These are phyloP conservation scores for Verticillium tricorpus DNA, from an alignment of 2,329 filamentous ascomycete species.

Conservation along the genomic window DNA sequence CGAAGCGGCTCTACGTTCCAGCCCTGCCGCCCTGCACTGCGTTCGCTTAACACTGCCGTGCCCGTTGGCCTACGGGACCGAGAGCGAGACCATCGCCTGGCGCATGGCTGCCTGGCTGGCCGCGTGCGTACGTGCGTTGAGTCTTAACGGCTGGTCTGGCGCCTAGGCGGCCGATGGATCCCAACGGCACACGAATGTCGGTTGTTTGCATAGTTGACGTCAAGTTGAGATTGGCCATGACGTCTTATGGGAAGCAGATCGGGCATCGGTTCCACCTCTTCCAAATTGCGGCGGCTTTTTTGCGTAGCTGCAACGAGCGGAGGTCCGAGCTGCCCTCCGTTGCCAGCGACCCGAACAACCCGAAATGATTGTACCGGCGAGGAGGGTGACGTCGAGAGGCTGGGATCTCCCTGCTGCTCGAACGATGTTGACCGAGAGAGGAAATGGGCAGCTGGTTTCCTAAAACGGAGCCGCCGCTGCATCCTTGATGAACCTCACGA, in stretches of 20 bases:
- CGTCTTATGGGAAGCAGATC: not conserved
- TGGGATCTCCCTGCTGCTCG: not conserved
- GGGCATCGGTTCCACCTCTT: not conserved
- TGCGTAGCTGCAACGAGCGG: too few species aligned
- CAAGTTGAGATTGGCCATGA: not conserved
- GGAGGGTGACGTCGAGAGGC: not conserved
- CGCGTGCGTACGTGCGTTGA: not conserved
- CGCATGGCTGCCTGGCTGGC: not conserved
- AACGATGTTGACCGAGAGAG: not conserved
- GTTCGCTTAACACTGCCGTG: not conserved
- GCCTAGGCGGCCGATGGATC: not conserved
- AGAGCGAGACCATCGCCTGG: not conserved
- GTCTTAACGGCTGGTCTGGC: not conserved
- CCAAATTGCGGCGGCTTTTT: not conserved
- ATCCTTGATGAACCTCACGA: not conserved
- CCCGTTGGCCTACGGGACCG: not conserved
- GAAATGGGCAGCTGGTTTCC: not conserved
- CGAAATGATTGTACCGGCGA: not conserved
- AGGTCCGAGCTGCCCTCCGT: not conserved
- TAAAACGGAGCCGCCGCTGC: not conserved
- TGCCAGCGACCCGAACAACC: not conserved
- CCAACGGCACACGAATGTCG: not conserved
- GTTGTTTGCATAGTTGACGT: not conserved
- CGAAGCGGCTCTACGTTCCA: not conserved
- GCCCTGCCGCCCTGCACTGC: not conserved